phyloP scores from a whole-genome alignment of 2,329 filamentous ascomycete species.

The Ophiostoma piceae region DNA sequence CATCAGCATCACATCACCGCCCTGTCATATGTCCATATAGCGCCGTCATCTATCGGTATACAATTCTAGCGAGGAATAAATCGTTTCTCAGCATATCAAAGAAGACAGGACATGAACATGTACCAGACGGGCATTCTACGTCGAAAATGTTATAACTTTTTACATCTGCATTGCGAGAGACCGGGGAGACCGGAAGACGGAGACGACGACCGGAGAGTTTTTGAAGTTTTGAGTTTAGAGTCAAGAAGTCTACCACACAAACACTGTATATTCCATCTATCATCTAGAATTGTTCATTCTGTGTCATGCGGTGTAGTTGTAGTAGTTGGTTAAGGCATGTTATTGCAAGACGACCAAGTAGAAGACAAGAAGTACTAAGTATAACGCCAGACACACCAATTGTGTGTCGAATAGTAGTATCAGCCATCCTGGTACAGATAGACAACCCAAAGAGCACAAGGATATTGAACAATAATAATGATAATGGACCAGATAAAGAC shows the following conservation, averaged over 20 bases:
- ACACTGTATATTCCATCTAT: constrained; percentile 9
- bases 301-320: background rate
- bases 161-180: constrained; percentile 13
- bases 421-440: background rate
- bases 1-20: background rate
- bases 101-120: background rate
- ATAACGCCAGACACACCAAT: background rate
- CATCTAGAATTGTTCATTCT: background rate
- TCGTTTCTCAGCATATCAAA: background rate
- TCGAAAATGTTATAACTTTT: background rate
- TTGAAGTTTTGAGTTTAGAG: background rate
- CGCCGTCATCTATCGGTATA: background rate
- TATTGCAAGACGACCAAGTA: background rate
- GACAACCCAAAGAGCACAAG: background rate
- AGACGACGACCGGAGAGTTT: too few species aligned
- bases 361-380: background rate
- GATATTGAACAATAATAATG: background rate
- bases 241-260: background rate
- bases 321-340: background rate
- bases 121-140: background rate
- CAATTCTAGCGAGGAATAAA: background rate
- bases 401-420: background rate
- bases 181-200: background rate
- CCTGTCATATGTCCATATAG: background rate
- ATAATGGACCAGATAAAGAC: background rate